Conservation (phyloP, 805 yeast genomes). For the Priceomyces carsonii region DNA sequence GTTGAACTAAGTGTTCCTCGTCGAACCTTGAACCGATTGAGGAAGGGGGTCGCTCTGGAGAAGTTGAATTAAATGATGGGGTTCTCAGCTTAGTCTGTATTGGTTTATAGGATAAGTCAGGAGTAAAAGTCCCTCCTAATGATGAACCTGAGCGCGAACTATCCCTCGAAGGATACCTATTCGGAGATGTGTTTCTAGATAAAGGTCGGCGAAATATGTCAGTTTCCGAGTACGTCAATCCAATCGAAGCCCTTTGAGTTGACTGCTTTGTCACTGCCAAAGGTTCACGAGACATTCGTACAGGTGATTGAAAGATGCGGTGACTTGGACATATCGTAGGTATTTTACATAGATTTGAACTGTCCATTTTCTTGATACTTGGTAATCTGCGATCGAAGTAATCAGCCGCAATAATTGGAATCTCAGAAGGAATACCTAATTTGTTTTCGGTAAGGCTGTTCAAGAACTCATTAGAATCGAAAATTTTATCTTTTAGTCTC, state of each 20-base stretch:
- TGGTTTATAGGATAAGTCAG: constrained; percentile 16
- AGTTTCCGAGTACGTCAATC: constrained; percentile 3
- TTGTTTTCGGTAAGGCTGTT: constrained; percentile 1
- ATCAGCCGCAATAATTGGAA: constrained; percentile 27
- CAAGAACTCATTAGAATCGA: constrained; percentile 4
- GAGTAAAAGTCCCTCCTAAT: constrained; percentile 15
- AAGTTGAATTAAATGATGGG: constrained; percentile 20
- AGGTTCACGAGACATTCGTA: background rate
- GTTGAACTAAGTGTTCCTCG: constrained; percentile 29
- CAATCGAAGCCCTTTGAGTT: background rate
- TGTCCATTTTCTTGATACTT: constrained; percentile 20
- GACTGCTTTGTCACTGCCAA: no score
- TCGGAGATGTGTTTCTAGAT: constrained; percentile 6
- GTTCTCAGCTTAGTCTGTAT: constrained; percentile 1
- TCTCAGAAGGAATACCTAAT: constrained; percentile 12
- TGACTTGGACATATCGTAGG: constrained; percentile 32
- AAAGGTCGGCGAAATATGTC: constrained; percentile 9
- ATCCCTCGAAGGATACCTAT: constrained; percentile 3
- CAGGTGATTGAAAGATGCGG: constrained; percentile 30
- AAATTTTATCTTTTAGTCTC: background rate
- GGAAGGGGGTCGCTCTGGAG: constrained; percentile 37
- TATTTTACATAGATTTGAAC: constrained; percentile 13
- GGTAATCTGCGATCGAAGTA: constrained; percentile 23
- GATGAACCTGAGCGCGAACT: constrained; percentile 10
- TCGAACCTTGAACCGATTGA: constrained; percentile 37